Evolutionary conservation across 2,329 filamentous ascomycete species (phyloP), one percentile per base, ranked within the genome.

Genomic region (Thielaviopsis populi): DNA sequence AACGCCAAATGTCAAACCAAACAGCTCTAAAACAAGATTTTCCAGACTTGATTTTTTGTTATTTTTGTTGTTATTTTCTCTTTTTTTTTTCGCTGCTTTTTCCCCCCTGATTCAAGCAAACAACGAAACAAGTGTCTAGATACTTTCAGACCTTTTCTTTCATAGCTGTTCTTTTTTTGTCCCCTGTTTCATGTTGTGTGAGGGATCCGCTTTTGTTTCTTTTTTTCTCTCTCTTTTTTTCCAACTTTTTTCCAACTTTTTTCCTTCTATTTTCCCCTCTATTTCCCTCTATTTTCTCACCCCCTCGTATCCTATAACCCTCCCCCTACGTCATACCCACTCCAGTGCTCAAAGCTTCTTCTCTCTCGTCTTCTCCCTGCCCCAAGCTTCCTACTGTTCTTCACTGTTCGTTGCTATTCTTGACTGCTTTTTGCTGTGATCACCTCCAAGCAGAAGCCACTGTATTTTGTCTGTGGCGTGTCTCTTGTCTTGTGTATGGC

Each of bases 1-100:
- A 56, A 56, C 53, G 53, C 53, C 53, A 56, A n/a, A 56, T 56
- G 53, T 37, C 53, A 56, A 56, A 33, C 13, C 33, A 56, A 56
- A 56, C 53, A 2, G 53, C 53, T n/a, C 27, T 37, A 56, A 56
- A 56, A 56, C 53, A 56, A 56, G 53, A 56, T 30, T n/a, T 56
- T 50, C 19, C 19, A 15, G 8, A 24, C 10, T 7, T 50, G 13
- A 15, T 11, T 50, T 22, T 5, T 13, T 50, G 13, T 50, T 24
- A 11, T 50, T 50, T 46, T 15, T 19, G 2, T 8, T 22, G 10
- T 50, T 11, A 7, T 22, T 24, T 48, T n/a, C 0, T 22, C 10
- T 37, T 7, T 4, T 37, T 37, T 30, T 37, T n/a, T 30, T 19
- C 0, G 2, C 19, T 19, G 6, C 33, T 54, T 13, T 54, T 33